A percentile compares a stretch with the other conserved stretches of the same genome.
These are phyloP conservation scores for Colletotrichum simmondsii DNA, from an alignment of 2,329 filamentous ascomycete genomes.

Conservation along the genomic window DNA sequence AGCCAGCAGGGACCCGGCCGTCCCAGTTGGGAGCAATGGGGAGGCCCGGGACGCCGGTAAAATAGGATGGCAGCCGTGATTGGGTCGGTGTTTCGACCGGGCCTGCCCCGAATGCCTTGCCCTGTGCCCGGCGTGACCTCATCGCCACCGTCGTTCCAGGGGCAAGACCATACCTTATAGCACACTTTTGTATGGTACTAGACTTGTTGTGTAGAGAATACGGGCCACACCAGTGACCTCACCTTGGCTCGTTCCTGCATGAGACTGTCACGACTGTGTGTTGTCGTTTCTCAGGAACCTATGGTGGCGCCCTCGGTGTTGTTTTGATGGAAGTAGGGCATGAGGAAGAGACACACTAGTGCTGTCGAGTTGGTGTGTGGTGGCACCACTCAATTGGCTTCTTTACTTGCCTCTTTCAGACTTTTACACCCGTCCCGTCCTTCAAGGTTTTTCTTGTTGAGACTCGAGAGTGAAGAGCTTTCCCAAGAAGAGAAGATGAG, in stretches of 20 bases:
- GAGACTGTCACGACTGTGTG: background rate
- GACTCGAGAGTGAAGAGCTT: background rate
- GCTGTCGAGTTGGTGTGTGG: constrained; percentile 2
- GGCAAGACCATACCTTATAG: background rate
- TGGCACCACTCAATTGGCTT: constrained; percentile 1
- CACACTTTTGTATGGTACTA: background rate
- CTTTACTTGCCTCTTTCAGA: constrained; percentile 16
- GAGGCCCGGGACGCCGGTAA: constrained; percentile 11
- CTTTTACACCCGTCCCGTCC: background rate
- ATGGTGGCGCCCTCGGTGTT: background rate
- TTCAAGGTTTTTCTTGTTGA: background rate
- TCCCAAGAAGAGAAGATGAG: constrained; percentile 7
- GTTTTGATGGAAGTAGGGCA: background rate
- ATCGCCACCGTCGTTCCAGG: background rate
- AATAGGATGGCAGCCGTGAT: constrained; percentile 24
- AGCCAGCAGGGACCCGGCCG: background rate
- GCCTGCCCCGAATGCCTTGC: constrained; percentile 11
- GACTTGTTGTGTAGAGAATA: background rate
- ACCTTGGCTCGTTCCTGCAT: constrained; percentile 16
- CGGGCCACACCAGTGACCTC: constrained; percentile 11
- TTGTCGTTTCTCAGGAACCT: background rate
- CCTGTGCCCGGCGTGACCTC: background rate
- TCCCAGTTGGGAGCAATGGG: constrained; percentile 7
- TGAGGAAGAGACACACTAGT: background rate
- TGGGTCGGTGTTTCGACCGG: constrained; percentile 15